Evolutionary conservation across 148 eudicot genomes (phyloP), one percentile per base, ranked within the genome.

Genomic region (Silene latifolia): DNA sequence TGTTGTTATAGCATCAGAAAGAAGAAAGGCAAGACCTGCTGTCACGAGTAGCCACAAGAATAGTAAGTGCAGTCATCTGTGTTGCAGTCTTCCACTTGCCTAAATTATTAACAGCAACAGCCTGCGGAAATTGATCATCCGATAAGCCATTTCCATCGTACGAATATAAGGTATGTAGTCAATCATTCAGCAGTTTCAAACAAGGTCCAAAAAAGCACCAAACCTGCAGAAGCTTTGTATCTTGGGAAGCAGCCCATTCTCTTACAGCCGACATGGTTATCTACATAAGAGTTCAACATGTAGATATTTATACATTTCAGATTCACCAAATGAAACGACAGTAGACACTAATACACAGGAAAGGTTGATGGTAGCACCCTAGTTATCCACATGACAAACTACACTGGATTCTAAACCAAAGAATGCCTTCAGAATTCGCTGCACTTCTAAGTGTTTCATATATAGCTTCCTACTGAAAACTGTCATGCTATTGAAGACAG

Each of bases 21-120:
- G 61, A 76, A 81, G 66, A 17, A 65, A 47, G 35, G 62, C 60
- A 56, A 12, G 69, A 94, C 98, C 98, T 89, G 89, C 76, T 85
- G 80, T 89, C 98, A 84, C 98, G 83, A 64, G 86, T 76, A n/a
- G 89, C 96, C 66, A 94, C 82, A 70, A 94, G 90, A 66, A 94
- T 87, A 69, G 90, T 92, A 76, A 94, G 85, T 69, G 98, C 91
- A 78, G 75, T 87, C 98, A 94, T 94, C 74, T 94, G 98, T 7
- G 96, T 86, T 76, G 98, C 98, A 73, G 98, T 94, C 86, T 94
- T 94, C 98, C 98, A 94, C 86, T 94, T 94, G 74, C 98, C 98
- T 81, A 94, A 80, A 84, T 84, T 94, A 87, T 92, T 94, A 71
- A 94, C 98, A 59, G 98, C 97, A 76, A 94, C 98, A 78, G 97